Evolutionary conservation across 2,329 filamentous ascomycete genomes (phyloP), one percentile per base, ranked within the genome.

Genomic region (Hortaea sp.): DNA sequence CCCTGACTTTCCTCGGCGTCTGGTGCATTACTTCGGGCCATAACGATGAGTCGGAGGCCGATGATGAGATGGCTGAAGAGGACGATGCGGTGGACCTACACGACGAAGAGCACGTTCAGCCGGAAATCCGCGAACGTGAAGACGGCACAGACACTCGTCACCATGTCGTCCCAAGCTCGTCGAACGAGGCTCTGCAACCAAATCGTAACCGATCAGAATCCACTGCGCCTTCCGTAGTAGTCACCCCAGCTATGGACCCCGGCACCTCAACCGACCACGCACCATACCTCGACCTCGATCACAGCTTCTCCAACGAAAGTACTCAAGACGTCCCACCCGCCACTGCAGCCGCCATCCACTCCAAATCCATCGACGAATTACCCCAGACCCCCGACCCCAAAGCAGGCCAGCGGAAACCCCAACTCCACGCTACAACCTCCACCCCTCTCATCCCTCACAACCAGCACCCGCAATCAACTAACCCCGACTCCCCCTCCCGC

Each of bases 1-100:
- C 87, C 4, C 69, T 98, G 53, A 98, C 92, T 1, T 98, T 98
- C 65, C 81, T 90, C 49, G 92, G 92, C 7, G 92, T 98, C n/a
- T 97, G 92, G 67, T 77, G 95, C 55, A 95, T 98, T 60, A 97
- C 92, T 1, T 94, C 85, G 58, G 88, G 88, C 45, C 77, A 89
- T 55, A 71, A 66, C 10, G 68, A 73, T 7, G 76, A 76, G 12
- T 71, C 77, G n/a, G 75, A 79, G 3, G 75, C 79, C 3, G 78
- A 82, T 6, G 74, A 78, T 10, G 61, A 67, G 7, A 47, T 60
- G 12, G 60, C 53, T 5, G 53, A 46, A 12, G 66, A 70, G 39
- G 59, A 65, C 3, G 65, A 67, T 50, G 62, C 61, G 1, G 69
- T 72, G 45, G 59, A 65, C 42, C 60, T 73, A 5, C 51, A 65